A percentile compares a stretch with the other conserved stretches of the same genome.
These are phyloP conservation scores for Glycine soja DNA, from an alignment of 306 rosid genomes.

Conservation along the genomic window DNA sequence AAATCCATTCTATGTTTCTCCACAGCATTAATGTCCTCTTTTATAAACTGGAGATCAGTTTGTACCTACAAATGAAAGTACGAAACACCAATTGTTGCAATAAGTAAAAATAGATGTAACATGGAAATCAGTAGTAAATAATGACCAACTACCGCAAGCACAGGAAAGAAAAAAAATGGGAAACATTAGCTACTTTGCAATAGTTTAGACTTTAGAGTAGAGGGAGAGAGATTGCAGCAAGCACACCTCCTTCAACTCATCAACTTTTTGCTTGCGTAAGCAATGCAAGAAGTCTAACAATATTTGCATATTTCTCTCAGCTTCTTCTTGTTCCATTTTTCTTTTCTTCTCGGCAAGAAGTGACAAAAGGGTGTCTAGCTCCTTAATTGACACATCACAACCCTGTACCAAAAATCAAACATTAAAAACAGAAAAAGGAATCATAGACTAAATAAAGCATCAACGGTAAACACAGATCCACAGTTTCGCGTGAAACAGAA, in stretches of 20 bases:
- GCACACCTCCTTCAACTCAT: slow-evolving; percentile 84
- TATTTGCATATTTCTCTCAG: slow-evolving; percentile 96
- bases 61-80: slow-evolving; percentile 66
- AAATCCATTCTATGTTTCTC: slow-evolving; percentile 92
- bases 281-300: slow-evolving; percentile 87
- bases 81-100: slow-evolving; percentile 34
- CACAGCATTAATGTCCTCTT: slow-evolving; percentile 84
- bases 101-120: slow-evolving; percentile 29
- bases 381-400: slow-evolving; percentile 88
- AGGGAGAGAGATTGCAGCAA: slow-evolving; percentile 36
- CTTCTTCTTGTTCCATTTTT: slow-evolving; percentile 99
- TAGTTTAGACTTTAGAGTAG: slow-evolving; percentile 41
- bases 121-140: slow-evolving; percentile 32
- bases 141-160: slow-evolving; percentile 26
- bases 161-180: slow-evolving; percentile 7
- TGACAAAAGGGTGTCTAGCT: slow-evolving; percentile 77
- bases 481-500: slow-evolving; percentile 25
- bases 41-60: slow-evolving; percentile 88
- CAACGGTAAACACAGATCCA: slow-evolving; percentile 18
- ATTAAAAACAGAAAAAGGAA: neutral
- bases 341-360: slow-evolving; percentile 90
- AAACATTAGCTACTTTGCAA: slow-evolving; percentile 7
- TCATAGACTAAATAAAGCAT: slow-evolving; percentile 31
- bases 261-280: slow-evolving; percentile 85
- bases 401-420: slow-evolving; percentile 63